Evolutionary conservation across 1,284 basidiomycete species (phyloP).

Genomic region (Leccinum fallax): DNA sequence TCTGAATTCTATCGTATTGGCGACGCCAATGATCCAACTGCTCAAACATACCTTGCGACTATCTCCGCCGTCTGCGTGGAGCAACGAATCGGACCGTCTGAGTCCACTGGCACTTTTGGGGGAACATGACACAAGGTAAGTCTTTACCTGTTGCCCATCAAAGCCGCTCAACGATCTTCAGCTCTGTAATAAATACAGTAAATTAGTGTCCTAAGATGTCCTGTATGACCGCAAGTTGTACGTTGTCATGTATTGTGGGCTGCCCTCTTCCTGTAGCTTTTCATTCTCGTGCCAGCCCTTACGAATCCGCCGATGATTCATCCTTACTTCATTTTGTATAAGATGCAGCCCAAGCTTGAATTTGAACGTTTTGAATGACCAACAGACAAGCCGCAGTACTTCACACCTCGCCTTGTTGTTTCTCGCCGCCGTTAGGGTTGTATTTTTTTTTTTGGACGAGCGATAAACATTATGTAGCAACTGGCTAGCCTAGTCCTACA

Average conservation of each 20-base stretch:
- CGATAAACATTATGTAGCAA: no score
- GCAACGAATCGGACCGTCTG: background rate
- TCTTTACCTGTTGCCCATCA: background rate
- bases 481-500: no score
- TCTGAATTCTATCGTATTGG: constrained; percentile 2
- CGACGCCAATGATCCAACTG: background rate
- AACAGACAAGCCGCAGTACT: no score
- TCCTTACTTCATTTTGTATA: background rate
- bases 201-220: background rate
- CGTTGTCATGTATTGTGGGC: background rate
- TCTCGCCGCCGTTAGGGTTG: no score
- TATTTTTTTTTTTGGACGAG: no score
- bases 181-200: background rate
- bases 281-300: background rate
- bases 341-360: background rate
- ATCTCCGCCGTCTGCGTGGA: background rate
- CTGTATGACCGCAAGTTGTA: background rate
- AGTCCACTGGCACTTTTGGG: background rate
- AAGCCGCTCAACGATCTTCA: background rate
- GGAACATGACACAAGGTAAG: background rate
- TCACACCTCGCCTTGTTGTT: no score
- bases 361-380: background rate
- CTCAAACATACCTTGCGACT: background rate
- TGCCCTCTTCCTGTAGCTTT: background rate
- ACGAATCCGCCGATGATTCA: background rate